A percentile compares a stretch with the other conserved stretches of the same genome.
These are phyloP conservation scores for maize (Zea mays) DNA, from an alignment of 176 grass and related monocot genomes.

Conservation along the genomic window DNA sequence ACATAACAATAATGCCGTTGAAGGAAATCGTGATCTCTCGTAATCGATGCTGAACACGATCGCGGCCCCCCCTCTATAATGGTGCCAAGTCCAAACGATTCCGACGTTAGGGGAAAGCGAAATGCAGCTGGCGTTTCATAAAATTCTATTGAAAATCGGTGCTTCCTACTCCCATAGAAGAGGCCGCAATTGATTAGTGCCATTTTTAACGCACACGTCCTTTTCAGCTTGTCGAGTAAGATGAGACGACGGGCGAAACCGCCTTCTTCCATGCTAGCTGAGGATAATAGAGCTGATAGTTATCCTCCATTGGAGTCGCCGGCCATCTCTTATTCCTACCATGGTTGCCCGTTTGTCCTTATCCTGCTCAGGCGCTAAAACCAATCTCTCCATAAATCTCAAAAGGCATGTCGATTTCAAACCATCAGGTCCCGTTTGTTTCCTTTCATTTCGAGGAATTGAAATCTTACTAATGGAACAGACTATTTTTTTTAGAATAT, in stretches of 20 bases:
- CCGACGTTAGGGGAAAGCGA: slow-evolving; percentile 29
- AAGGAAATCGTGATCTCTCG: neutral
- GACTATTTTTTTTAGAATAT: too few species aligned
- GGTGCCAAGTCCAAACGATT: neutral
- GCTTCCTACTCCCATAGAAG: slow-evolving; percentile 15
- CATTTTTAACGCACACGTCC: neutral
- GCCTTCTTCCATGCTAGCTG: neutral
- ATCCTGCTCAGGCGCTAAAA: neutral
- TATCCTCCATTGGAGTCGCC: neutral
- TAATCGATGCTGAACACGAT: neutral
- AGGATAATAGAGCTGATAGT: neutral
- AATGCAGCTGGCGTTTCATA: neutral
- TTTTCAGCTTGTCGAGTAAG: slow-evolving; percentile 7
- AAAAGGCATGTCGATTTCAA: slow-evolving; percentile 1
- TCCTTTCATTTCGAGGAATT: too few species aligned
- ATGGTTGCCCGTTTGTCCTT: neutral
- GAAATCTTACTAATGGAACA: too few species aligned
- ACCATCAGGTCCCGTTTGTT: too few species aligned
- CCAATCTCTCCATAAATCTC: neutral
- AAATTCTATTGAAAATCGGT: neutral
- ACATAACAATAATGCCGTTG: neutral
- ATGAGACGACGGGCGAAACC: neutral
- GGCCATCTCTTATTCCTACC: neutral
- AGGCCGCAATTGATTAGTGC: slow-evolving; percentile 1
- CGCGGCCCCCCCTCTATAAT: neutral